A percentile compares a stretch with the other conserved stretches of the same genome.
Conservation (phyloP, 148 eudicot genomes). For the Rhododendron henanense region DNA sequence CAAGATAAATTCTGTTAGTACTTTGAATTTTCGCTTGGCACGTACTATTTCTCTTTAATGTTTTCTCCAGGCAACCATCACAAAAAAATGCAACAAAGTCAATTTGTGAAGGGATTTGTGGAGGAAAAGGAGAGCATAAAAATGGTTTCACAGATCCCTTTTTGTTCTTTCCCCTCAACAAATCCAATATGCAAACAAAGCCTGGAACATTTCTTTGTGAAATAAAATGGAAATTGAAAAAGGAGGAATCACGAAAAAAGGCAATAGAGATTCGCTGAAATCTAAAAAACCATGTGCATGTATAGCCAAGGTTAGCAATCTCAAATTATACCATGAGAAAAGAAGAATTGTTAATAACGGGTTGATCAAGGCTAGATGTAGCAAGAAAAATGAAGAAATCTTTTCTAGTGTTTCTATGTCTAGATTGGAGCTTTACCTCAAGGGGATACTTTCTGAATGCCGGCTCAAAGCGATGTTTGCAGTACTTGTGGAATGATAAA, state of each 20-base stretch:
- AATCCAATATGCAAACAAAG: background rate
- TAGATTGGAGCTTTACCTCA: constrained; percentile 48
- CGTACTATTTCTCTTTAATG: background rate
- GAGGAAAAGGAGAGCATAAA: background rate
- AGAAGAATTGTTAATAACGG: background rate
- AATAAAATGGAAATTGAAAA: background rate
- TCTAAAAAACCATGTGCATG: background rate
- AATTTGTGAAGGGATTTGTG: background rate
- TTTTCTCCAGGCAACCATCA: background rate
- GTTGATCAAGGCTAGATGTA: background rate
- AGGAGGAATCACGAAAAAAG: background rate
- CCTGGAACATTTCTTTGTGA: background rate
- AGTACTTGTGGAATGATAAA: constrained; percentile 75
- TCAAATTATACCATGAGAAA: background rate
- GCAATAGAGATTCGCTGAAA: background rate
- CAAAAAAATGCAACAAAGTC: background rate
- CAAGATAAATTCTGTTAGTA: background rate
- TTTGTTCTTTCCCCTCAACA: background rate
- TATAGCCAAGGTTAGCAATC: background rate
- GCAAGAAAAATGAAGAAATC: background rate
- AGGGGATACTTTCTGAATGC: constrained; percentile 85
- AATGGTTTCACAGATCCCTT: background rate
- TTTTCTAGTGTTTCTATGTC: background rate
- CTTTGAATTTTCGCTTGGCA: background rate
- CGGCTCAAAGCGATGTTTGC: constrained; percentile 91